These are phyloP conservation scores for Coniophora puteana DNA, from an alignment of 1,284 basidiomycete species.

Conservation along the genomic window DNA sequence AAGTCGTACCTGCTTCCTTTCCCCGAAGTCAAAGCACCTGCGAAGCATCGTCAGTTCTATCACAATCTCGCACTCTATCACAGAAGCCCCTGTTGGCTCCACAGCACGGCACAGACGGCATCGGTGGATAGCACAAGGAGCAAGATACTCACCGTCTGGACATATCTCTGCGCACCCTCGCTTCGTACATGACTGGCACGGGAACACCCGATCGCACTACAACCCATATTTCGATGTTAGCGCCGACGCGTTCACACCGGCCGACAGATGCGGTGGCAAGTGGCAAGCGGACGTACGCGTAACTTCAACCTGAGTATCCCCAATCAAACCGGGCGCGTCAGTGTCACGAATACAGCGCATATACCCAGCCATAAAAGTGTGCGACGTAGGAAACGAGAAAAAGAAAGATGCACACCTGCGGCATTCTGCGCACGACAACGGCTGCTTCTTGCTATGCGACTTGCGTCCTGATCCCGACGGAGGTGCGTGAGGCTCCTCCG, in stretches of 20 bases:
- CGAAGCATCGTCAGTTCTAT: slow-evolving; percentile 9
- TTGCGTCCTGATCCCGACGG: slow-evolving; percentile 12
- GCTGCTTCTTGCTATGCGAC: slow-evolving; percentile 32
- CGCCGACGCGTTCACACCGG: too few species aligned
- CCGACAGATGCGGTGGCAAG: slow-evolving; percentile 10
- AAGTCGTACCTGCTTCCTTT: slow-evolving; percentile 55
- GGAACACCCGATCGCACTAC: slow-evolving; percentile 59
- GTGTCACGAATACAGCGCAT: too few species aligned
- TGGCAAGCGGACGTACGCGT: slow-evolving; percentile 31
- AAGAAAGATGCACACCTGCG: slow-evolving; percentile 37
- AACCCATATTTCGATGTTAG: too few species aligned
- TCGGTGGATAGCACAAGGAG: too few species aligned
- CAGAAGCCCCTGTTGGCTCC: too few species aligned
- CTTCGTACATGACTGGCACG: slow-evolving; percentile 53
- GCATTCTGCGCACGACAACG: slow-evolving; percentile 57
- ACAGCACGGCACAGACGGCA: too few species aligned
- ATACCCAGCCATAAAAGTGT: too few species aligned
- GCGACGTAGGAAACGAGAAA: neutral
- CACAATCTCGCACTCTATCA: too few species aligned
- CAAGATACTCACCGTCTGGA: slow-evolving; percentile 50
- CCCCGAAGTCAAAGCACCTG: slow-evolving; percentile 71
- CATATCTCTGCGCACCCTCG: slow-evolving; percentile 65
- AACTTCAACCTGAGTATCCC: slow-evolving; percentile 39
- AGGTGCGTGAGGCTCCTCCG: slow-evolving; percentile 10
- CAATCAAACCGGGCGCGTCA: slow-evolving; percentile 4